phyloP scores from a whole-genome alignment of 257 asterid genomes.

The Fraxinus americana region DNA sequence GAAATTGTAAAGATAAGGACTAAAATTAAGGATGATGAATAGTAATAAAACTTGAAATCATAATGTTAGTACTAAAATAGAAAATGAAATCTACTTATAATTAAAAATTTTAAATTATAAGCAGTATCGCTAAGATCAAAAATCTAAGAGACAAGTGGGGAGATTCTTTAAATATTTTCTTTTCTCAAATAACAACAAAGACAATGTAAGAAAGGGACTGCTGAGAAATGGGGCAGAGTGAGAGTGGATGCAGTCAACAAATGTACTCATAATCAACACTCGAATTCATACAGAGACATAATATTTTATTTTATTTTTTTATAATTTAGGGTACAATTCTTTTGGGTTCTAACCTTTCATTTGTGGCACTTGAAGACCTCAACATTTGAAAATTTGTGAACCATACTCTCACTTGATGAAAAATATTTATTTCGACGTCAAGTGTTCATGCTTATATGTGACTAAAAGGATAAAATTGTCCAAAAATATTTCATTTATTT shows the following conservation, averaged over 20 bases:
- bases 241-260: slow-evolving; percentile 50
- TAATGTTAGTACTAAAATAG: background rate
- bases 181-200: slow-evolving; percentile 5
- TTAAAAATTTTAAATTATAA: background rate
- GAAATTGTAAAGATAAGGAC: background rate
- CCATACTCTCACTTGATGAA: background rate
- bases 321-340: too few species aligned
- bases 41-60: too few species aligned
- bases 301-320: too few species aligned
- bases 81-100: background rate
- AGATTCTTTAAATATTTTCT: slow-evolving; percentile 23
- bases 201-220: slow-evolving; percentile 41
- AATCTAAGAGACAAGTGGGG: slow-evolving; percentile 18
- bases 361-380: background rate
- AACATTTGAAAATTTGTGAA: too few species aligned
- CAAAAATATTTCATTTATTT: too few species aligned
- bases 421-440: background rate
- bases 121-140: background rate
- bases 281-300: background rate
- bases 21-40: background rate
- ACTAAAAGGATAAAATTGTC: too few species aligned
- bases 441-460: background rate
- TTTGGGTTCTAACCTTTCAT: background rate
- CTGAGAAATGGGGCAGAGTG: slow-evolving; percentile 29
- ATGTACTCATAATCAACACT: slow-evolving; percentile 29